A percentile compares a stretch with the other conserved stretches of the same genome.
Conservation (phyloP, 2,329 filamentous ascomycete species). For the Claviceps paspali region DNA sequence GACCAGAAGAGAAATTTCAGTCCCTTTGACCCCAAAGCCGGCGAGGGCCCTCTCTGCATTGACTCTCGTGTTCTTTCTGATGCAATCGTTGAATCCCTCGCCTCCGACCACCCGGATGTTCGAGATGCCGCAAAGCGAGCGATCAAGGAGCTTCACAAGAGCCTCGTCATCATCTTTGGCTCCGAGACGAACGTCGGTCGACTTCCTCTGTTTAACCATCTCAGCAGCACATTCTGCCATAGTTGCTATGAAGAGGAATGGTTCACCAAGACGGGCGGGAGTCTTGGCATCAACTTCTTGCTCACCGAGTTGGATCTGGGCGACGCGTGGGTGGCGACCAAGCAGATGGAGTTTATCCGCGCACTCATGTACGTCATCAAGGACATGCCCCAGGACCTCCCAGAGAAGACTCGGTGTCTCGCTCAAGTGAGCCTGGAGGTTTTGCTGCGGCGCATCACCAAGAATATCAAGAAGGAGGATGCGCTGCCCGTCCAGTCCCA, state of each 20-base stretch:
- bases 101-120: constrained; percentile 68
- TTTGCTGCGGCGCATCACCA: constrained; percentile 64
- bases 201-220: constrained; percentile 70
- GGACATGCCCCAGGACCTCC: constrained; percentile 88
- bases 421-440: constrained; percentile 73
- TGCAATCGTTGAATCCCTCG: constrained; percentile 76
- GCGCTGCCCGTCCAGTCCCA: constrained; percentile 22
- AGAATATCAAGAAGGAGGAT: constrained; percentile 67
- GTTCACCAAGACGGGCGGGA: constrained; percentile 94
- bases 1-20: constrained; percentile 62
- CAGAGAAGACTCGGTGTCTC: constrained; percentile 70
- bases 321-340: constrained; percentile 65
- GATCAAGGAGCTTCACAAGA: constrained; percentile 63
- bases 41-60: constrained; percentile 75
- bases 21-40: constrained; percentile 69
- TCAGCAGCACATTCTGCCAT: constrained; percentile 77
- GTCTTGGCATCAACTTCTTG: constrained; percentile 75
- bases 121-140: constrained; percentile 70
- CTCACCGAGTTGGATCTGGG: constrained; percentile 75
- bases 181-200: constrained; percentile 54
- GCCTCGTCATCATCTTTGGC: constrained; percentile 66
- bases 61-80: constrained; percentile 80
- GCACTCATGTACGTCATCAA: constrained; percentile 97
- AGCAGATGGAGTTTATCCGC: constrained; percentile 76
- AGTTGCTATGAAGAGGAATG: constrained; percentile 96